Base-by-base conservation (phyloP, 2,329 filamentous ascomycete species). In the Camillea tinctor region DNA sequence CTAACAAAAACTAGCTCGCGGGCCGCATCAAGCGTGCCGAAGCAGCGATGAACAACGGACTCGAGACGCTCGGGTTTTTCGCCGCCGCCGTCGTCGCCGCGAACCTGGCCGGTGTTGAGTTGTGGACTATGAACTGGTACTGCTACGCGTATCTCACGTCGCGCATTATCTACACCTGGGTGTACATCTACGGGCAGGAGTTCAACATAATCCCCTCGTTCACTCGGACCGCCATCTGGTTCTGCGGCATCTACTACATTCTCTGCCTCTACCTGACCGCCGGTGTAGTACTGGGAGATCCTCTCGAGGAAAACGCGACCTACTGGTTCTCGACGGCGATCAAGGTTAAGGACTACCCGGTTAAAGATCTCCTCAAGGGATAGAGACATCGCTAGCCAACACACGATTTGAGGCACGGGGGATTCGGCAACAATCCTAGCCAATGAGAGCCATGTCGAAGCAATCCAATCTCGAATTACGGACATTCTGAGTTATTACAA, bases 11-110 rank as follows among this genome's bases (percentile, higher is more conserved):
- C 17, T 22, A 60, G 58, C 30, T 23, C 3, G 5, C 5, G 26
- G 54, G n/a, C 24, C 55, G 49, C 23, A 23, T 60, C 3, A 44
- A 55, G 20, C 62, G 64, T n/a, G 59, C 56, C 23, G 64, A 62
- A 26, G 23, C 55, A 40, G 56, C 48, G 24, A n/a, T 57, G 36
- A 54, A 50, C 13, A 63, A 62, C 24, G 50, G 30, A 6, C 48
- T 66, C 24, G 62, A 66, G 53, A 56, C 44, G 3, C 40, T 64
- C 19, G 58, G 60, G 0, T 54, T 66, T 6, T 63, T 62, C 52
- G 58, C 58, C 2, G 44, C 58, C 3, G 58, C 58, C 6, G 64
- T 66, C 40, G 50, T 61, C 44, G 64, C 64, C 8, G 62, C 51
- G 11, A 66, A 64, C 30, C 36, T 60, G n/a, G 55, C 56, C 17